Base-by-base conservation (phyloP, 345 rosid genomes). In the Dovyalis caffra region DNA sequence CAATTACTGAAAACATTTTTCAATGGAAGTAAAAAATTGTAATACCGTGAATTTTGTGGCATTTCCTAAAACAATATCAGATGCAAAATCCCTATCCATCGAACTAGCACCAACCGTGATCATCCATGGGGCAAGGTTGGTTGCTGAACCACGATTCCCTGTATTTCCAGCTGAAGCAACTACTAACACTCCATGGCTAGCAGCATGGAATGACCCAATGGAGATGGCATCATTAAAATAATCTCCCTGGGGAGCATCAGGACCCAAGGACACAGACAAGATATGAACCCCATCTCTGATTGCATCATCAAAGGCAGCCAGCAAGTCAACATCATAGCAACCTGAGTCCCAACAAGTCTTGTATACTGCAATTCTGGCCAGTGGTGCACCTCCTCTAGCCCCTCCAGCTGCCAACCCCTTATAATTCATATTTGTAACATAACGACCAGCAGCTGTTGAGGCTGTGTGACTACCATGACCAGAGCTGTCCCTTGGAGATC, bases 391-490 rank as follows among this genome's bases (percentile, higher is more conserved):
- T 15, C 91, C 89, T 78, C 87, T 83, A 15, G 88, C 89, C 34
- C 85, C 86, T 29, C 89, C 89, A 1, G 86, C 76, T 15, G 89
- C 89, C 70, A 83, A 72, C 12, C 89, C 89, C 63, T 73, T 74
- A 65, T 80, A 84, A 72, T 84, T 86, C 86, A 84, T 76, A 74
- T 81, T 69, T 29, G 72, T 25, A 56, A 88, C 91, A 61, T 77
- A 81, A 60, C 88, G 85, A 74, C 91, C 91, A 34, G 84, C 86
- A 18, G 91, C 91, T 2, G 72, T 88, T 25, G 91, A 88, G 64
- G 88, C 88, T 0, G 89, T 88, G 82, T 88, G 91, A 73, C 83
- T 81, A 66, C 91, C 91, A 68, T 88, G 89, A 14, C 91, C 91
- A 25, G 83, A 74, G 82, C 85, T 84, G 75, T 88, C 91, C 66